Evolutionary conservation across 2,329 filamentous ascomycete species (phyloP), one percentile per base, ranked within the genome.

Genomic region (Xylaria sp.): DNA sequence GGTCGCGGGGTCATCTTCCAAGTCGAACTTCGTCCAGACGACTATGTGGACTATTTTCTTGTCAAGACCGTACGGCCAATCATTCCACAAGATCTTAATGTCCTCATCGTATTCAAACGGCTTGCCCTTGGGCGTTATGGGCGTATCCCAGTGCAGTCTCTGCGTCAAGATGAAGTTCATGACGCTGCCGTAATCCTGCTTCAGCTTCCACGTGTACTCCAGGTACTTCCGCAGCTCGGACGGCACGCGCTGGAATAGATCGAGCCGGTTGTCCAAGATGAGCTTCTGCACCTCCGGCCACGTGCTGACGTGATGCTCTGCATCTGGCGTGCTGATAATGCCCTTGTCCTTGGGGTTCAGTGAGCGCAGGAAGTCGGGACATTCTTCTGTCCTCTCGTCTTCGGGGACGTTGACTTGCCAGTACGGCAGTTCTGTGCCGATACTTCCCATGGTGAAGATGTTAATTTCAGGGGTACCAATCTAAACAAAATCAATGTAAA

Each of bases 11-110:
- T 96, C 90, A 66, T 94, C 92, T 62, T 89, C 86, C 28, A 98
- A 83, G 57, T 87, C 85, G 76, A 97, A 97, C 80, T 97, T 97
- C 57, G 92, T 96, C 95, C 95, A 98, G 13, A 97, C 89, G 5
- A 97, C 93, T 2, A 98, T 84, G 78, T 98, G 95, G 18, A 93
- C 88, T 72, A 97, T 94, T 61, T 87, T 85, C 56, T 83, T 78
- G 75, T 96, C 93, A 62, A 98, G 85, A 0, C 93, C 94, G 77
- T 98, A 98, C 0, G 95, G 95, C 93, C 94, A 98, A 84, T 98
- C 94, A 78, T 98, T 98, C 81, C 88, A 89, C 49, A 97, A 80
- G 57, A 97, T 90, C 79, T 90, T 94, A 75, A 91, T 82, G 76
- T 96, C 91, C 10, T 83, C 82, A 0, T 80, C 80, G 63, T 73